Evolutionary conservation across 129 eudicot genomes (phyloP), one percentile per base, ranked within the genome.

Genomic region (Centella asiatica): DNA sequence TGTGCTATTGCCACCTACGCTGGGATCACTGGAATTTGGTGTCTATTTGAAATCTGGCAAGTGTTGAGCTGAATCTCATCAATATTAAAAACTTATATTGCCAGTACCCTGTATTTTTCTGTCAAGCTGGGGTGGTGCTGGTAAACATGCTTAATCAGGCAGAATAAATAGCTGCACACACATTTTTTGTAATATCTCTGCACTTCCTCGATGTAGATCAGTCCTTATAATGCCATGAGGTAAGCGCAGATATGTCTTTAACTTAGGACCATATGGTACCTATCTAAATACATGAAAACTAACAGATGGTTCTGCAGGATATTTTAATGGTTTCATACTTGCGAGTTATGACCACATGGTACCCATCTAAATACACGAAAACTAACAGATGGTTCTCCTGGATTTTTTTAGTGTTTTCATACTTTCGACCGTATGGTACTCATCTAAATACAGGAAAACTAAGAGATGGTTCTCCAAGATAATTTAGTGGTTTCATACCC

Each of bases 1-100:
- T 37, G 72, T 92, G 24, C 64, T 87, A 70, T 74, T 92, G 58
- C 96, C 99, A 50, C 99, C 80, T 25, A 82, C 74, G 74, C 75
- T 81, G 32, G 92, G 84, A 76, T 78, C 85, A 13, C 81, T 92
- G 74, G 82, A 83, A 49, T 87, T 92, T 77, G 95, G 92, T 52
- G 74, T 82, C 74, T 92, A 92, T 74, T 59, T 92, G 26, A 92
- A 92, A 77, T 87, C 99, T 57, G 99, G 99, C 86, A 66, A 74
- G 78, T 61, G 55, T 56, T 68, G 31, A 27, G 2, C 39, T 64
- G 34, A 39, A 23, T 25, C 5, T 11, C 11, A 37, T 27, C 24
- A 5, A 6, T 18, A 15, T 8, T 10, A 62, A 26, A 44, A 20
- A 10, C 37, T 7, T 20, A 26, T n/a, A 26, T 22, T 14, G 11